Evolutionary conservation across 2,329 filamentous ascomycete species (phyloP).

Genomic region (Botrytis elliptica): DNA sequence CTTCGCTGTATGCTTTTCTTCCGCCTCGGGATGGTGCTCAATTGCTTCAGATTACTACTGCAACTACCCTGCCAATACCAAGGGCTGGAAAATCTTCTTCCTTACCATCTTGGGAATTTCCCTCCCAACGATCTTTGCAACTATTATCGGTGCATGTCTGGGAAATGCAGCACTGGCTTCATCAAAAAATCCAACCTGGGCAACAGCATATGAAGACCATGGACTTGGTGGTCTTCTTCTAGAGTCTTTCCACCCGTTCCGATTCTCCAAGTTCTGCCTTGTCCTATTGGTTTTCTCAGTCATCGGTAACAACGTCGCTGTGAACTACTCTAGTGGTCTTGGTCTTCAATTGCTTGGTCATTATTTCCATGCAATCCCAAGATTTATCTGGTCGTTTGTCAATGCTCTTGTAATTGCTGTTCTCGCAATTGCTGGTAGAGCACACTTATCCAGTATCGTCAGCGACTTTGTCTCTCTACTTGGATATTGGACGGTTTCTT

Average conservation of each 20-base stretch:
- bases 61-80: conserved; percentile 38
- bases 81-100: conserved; percentile 37
- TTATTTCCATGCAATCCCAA: conserved; percentile 39
- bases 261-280: conserved; percentile 50
- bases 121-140: conserved; percentile 42
- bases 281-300: conserved; percentile 38
- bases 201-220: conserved; percentile 43
- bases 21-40: conserved; percentile 37
- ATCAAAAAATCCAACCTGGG: conserved; percentile 43
- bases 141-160: conserved; percentile 45
- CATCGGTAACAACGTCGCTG: conserved; percentile 37
- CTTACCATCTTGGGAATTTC: conserved; percentile 35
- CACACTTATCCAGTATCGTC: conserved; percentile 35
- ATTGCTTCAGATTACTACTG: conserved; percentile 39
- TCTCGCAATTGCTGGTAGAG: conserved; percentile 35
- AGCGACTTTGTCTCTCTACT: conserved; percentile 37
- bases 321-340: conserved; percentile 38
- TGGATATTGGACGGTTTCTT: conserved; percentile 38
- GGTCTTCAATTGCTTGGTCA: conserved; percentile 37
- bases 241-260: conserved; percentile 46
- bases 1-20: conserved; percentile 36
- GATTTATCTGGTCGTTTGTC: conserved; percentile 38
- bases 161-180: conserved; percentile 42
- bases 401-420: conserved; percentile 36
- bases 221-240: conserved; percentile 49